phyloP scores from a whole-genome alignment of 208 protist species.

The Trypanosoma conorhini region DNA sequence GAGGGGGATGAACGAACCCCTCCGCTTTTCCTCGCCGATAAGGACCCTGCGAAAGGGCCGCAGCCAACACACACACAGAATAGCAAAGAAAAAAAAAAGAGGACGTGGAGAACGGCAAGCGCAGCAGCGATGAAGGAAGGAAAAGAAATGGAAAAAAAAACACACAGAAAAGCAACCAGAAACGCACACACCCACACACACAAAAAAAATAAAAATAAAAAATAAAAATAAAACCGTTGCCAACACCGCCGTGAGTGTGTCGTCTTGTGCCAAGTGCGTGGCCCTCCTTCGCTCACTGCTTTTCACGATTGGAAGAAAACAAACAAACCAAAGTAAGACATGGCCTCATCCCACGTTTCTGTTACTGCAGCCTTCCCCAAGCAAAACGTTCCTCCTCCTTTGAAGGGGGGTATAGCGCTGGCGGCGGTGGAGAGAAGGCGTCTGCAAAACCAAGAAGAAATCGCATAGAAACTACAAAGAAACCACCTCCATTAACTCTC shows the following conservation, averaged over 20 bases:
- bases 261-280: background rate
- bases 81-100: background rate
- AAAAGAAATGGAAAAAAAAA: slow-evolving; percentile 1
- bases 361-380: background rate
- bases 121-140: no score
- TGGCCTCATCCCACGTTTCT: background rate
- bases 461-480: slow-evolving; percentile 11
- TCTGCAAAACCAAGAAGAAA: background rate
- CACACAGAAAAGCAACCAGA: background rate
- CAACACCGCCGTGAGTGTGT: no score
- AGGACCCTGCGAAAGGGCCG: background rate
- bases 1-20: background rate
- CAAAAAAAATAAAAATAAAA: no score
- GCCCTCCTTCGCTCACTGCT: no score
- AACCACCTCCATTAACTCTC: slow-evolving; percentile 20
- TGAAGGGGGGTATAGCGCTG: background rate
- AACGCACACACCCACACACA: no score
- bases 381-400: background rate
- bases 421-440: background rate
- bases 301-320: background rate
- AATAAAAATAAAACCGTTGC: no score
- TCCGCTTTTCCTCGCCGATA: background rate
- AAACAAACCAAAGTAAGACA: background rate
- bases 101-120: no score
- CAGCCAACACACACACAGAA: background rate